Evolutionary conservation across 129 eudicot genomes (phyloP), one percentile per base, ranked within the genome.

Genomic region (Centrapalus pauciflorus): DNA sequence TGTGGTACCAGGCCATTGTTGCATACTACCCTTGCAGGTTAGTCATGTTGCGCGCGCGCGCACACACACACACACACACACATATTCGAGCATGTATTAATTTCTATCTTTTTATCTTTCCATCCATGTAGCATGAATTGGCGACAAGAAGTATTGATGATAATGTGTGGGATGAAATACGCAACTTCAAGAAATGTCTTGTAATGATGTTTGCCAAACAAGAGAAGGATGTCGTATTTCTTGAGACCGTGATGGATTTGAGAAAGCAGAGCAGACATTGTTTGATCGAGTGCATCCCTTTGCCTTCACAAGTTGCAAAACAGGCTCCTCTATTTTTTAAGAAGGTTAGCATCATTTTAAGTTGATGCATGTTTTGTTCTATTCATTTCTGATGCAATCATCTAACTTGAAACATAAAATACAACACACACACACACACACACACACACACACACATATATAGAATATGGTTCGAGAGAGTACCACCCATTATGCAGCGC

Each of bases 151-250:
- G 77, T 58, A 84, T 92, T 3, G 96, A 92, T 49, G 82, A 88
- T 29, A 83, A 92, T 48, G 95, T 92, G 75, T 92, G 96, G 98
- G 89, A 85, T 32, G 98, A 92, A 62, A 77, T 92, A n/a, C 75
- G 98, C 25, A 92, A 92, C 76, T 92, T 92, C 72, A 92, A 92
- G 81, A 92, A 92, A 66, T 92, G 98, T 58, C 79, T 92, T 14
- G 56, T 88, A 32, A 92, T 83, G 98, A 88, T 92, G 98, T 88
- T 85, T 76, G 96, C 91, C 4, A 80, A 92, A 69, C 96, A 92
- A 73, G 96, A 82, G 55, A 88, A 67, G 79, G 98, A 88, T 12
- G 78, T 85, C 1, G 71, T 92, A 25, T 92, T 92, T 57, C 76
- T 88, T 52, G 98, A 92, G 78, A 92, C 98, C 2, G 96, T 88